Base-by-base conservation (phyloP, 805 yeast species). In the Metschnikowia anglica region DNA sequence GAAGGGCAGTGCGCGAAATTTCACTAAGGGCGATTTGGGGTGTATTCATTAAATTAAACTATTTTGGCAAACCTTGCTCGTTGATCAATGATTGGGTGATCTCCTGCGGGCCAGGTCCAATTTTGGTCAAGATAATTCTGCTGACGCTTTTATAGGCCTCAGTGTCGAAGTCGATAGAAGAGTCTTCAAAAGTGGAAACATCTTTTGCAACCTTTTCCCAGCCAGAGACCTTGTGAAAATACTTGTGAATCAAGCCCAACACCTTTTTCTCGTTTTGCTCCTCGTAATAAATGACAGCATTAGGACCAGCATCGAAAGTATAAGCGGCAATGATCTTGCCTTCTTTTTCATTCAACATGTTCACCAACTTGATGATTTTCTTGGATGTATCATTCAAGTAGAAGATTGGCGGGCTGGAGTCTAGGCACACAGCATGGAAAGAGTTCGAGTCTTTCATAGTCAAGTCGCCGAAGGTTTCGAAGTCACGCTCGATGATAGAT, bases 241-340 rank as follows among this genome's bases (percentile, higher is more conserved):
- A 73, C 43, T 73, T 70, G 63, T 82, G 70, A 46, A 93, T 68
- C 51, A 87, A 73, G 3, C 89, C 83, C 54, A 91, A 75, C 5
- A 93, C 81, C 48, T 71, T 73, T n/a, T 67, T 55, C 66, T 89
- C 96, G 65, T 91, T 79, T 57, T 81, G 73, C 52, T 76, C 77
- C 60, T 83, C 81, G 62, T 93, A 93, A 70, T 93, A 93, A 48
- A 93, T 77, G 34, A 93, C 99, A 16, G 97, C 96, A 67, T 93
- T 93, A 66, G 99, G 99, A 61, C 99, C 99, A 24, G 99, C 99
- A 65, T 93, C 99, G 60, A 85, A 93, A 1, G 99, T 93, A 66
- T 93, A 93, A 28, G 98, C 98, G 10, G 96, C 99, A 42, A 91
- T 75, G 10, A 76, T 75, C 57, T 77, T 72, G 39, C 85, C 87